Evolutionary conservation across 164 flowering plant genomes (phyloP), one percentile per base, ranked within the genome.

Genomic region (Piper longum): DNA sequence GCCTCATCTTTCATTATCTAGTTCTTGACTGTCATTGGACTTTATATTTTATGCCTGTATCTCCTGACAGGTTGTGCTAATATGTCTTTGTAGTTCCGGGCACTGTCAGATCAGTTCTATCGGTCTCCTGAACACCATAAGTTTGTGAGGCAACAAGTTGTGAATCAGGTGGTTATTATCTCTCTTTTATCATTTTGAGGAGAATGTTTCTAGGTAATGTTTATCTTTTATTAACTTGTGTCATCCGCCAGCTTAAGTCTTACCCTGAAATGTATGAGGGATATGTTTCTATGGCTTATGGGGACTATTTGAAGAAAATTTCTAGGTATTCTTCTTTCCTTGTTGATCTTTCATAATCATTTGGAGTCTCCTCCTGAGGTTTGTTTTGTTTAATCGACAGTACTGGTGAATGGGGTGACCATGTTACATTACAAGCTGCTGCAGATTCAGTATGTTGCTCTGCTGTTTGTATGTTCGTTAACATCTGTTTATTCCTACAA

Each of bases 401-500:
- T 79, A 67, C 56, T 72, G 98, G 96, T 66, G 96, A 92, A 76
- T 92, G 98, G 98, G 98, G 98, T 69, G 98, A 91, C 76, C 98
- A 83, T 73, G 83, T 83, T 72, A 81, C 87, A 5, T 68, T 83
- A 72, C 98, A 92, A 76, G 96, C 98, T 66, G 93, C 96, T 66
- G 91, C 97, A 68, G 98, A 92, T 76, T 79, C 79, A 77, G 98
- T 92, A 87, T 68, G 72, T 16, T 57, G 26, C 8, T 4, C 60
- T 26, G 41, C 16, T 57, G 36, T 26, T 26, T 26, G 36, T 26
- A 26, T 26, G 36, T 26, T 26, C 36, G 36, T 26, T 26, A 26
- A 26, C 36, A 26, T 26, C 2, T 26, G 36, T 26, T 26, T 26
- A 2, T 26, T 26, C 36, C 36, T 26, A 26, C 36, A 26, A 26